These are phyloP conservation scores for Pseudocercospora ulei DNA, from an alignment of 2,329 filamentous ascomycete genomes.

Conservation along the genomic window DNA sequence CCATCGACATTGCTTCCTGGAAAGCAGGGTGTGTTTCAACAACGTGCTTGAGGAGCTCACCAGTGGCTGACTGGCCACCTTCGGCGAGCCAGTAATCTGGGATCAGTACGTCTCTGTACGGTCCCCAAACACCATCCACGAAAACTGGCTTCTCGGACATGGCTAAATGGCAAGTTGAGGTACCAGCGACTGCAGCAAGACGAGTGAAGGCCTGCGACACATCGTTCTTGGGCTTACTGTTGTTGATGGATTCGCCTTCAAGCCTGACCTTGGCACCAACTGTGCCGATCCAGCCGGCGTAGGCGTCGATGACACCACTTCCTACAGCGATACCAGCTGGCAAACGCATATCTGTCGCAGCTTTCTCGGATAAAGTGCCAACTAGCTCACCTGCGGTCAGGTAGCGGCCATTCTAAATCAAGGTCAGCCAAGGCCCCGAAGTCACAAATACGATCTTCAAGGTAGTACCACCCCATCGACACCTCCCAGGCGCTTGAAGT, in stretches of 20 bases:
- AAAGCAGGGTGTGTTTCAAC: constrained; percentile 91
- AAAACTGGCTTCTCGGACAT: constrained; percentile 92
- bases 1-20: constrained; percentile 65
- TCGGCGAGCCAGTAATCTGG: constrained; percentile 95
- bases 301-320: constrained; percentile 94
- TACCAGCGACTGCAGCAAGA: constrained; percentile 87
- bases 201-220: constrained; percentile 87
- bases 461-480: constrained; percentile 77
- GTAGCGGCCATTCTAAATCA: constrained; percentile 74
- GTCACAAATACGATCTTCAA: constrained; percentile 12
- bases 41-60: constrained; percentile 86
- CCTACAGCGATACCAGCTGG: constrained; percentile 82
- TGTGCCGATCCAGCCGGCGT: constrained; percentile 96
- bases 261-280: constrained; percentile 93
- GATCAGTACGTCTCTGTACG: constrained; percentile 86
- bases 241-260: constrained; percentile 48
- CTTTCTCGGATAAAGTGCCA: constrained; percentile 72
- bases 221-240: constrained; percentile 64
- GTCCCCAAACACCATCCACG: constrained; percentile 91
- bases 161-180: constrained; percentile 92
- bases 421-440: constrained; percentile 28
- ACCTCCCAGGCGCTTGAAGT: constrained; percentile 88
- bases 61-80: constrained; percentile 91
- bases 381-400: constrained; percentile 86
- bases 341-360: constrained; percentile 72